Base-by-base conservation (phyloP, 2,329 filamentous ascomycete genomes). In the Aureobasidium namibiae region DNA sequence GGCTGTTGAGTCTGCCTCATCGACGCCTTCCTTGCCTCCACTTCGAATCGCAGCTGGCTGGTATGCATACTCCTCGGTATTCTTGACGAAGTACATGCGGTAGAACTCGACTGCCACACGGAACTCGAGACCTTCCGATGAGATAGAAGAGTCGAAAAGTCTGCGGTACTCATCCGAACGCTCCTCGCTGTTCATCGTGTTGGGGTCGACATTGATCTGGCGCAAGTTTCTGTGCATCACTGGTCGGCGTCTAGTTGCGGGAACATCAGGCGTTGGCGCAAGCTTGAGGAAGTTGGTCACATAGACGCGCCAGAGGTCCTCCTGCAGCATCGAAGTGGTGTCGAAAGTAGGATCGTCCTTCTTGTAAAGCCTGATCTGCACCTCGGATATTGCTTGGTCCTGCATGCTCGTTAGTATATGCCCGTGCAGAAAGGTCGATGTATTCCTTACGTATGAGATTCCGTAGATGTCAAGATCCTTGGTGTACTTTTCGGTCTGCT, bases 391-490 rank as follows among this genome's bases (percentile, higher is more conserved):
- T 21, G 76, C 74, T n/a, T 90, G 89, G 61, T 84, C 84, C 87
- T 81, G 71, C 52, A 53, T 9, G 38, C 52, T 5, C n/a, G 63
- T 75, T 67, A 75, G 71, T 53, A 39, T 21, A 0, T 23, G 7
- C 2, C 14, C 48, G 1, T n/a, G 39, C 18, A 10, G 1, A 31
- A 21, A 16, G 16, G 9, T 36, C 16, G 2, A 21, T 31, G 23
- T 5, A 10, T 23, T 24, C 85, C 90, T 82, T 85, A 96, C 92
- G 79, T 88, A 97, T 70, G 87, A 86, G 65, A 97, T 86, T 52
- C 90, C 85, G 73, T 95, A 97, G 63, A 95, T 83, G 68, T 97
- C 92, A 16, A 88, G 88, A 64, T 97, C 92, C 76, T 95, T 96
- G 65, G 94, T 85, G 69, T 90, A 86, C 74, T 94, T 94, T 74